Percentiles rank a stretch among this genome's conserved stretches.
Conservation (phyloP, 352 stramenopile species). For the Globisporangium cederbergense region DNA sequence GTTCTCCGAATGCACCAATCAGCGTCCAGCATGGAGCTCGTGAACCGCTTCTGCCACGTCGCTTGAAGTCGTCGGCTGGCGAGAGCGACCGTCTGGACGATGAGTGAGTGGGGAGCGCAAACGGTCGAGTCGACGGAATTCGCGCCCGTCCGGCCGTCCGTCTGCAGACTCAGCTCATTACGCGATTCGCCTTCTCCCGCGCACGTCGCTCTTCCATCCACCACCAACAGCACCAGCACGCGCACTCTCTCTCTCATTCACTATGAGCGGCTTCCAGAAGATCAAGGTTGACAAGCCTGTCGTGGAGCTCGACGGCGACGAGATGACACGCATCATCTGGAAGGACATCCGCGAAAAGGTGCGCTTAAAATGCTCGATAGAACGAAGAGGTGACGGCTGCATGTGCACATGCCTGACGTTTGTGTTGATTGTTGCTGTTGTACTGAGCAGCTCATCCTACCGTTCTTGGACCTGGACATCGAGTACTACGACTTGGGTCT, state of each 20-base stretch:
- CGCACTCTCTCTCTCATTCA: background rate
- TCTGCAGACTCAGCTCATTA: background rate
- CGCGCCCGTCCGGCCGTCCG: background rate
- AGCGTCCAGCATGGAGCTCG: background rate
- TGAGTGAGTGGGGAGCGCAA: background rate
- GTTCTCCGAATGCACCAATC: background rate
- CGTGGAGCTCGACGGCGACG: conserved; percentile 85
- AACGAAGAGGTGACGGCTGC: background rate
- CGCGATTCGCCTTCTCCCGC: conserved; percentile 11
- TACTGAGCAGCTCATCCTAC: conserved; percentile 56
- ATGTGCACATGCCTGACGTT: background rate
- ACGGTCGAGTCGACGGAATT: conserved; percentile 10
- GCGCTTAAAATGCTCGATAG: background rate
- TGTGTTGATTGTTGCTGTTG: background rate
- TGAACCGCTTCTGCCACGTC: background rate
- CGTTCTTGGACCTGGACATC: conserved; percentile 82
- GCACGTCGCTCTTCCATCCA: conserved; percentile 3
- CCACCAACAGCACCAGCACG: background rate
- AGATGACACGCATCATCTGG: conserved; percentile 85
- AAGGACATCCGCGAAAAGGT: conserved; percentile 59
- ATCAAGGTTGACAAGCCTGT: conserved; percentile 76
- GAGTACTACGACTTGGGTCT: conserved; percentile 86
- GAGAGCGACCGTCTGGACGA: background rate
- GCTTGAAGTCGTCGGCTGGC: background rate
- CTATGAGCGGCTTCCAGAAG: conserved; percentile 44